phyloP scores from a whole-genome alignment of 1,284 basidiomycete species.

The Agroathelia rolfsii region DNA sequence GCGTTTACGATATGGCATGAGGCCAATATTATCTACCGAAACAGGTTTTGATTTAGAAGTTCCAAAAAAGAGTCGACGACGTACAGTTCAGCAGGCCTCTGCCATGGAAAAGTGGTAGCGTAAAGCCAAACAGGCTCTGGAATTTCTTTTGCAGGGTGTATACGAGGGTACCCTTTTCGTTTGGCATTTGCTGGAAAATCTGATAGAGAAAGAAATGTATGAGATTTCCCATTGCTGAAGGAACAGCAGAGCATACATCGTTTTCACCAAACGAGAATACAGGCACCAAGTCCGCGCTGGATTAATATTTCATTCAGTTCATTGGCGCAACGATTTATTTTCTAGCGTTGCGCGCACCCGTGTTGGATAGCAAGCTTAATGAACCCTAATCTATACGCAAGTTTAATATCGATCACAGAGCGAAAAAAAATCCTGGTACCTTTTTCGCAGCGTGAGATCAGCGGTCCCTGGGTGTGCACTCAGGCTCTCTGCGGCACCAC shows the following conservation, averaged over 20 bases:
- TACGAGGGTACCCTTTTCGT: slow-evolving; percentile 85
- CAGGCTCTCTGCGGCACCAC: slow-evolving; percentile 91
- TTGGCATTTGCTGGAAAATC: slow-evolving; percentile 96
- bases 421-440: slow-evolving; percentile 42
- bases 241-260: slow-evolving; percentile 44
- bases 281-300: slow-evolving; percentile 83
- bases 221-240: no score
- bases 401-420: slow-evolving; percentile 2
- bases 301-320: neutral
- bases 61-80: slow-evolving; percentile 19
- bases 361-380: slow-evolving; percentile 94
- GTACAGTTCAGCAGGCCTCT: slow-evolving; percentile 84
- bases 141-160: slow-evolving; percentile 85
- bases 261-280: slow-evolving; percentile 98
- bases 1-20: slow-evolving; percentile 89
- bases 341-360: slow-evolving; percentile 43
- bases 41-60: neutral
- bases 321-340: neutral
- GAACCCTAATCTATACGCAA: slow-evolving; percentile 62
- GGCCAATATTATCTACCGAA: slow-evolving; percentile 68
- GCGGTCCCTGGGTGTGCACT: slow-evolving; percentile 92
- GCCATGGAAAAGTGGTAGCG: slow-evolving; percentile 91
- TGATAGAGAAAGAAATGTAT: no score
- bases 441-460: slow-evolving; percentile 80
- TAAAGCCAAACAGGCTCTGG: slow-evolving; percentile 90